Evolutionary conservation across 495 filamentous ascomycete genomes (phyloP).

Genomic region (Astrothelium subdiscretum): DNA sequence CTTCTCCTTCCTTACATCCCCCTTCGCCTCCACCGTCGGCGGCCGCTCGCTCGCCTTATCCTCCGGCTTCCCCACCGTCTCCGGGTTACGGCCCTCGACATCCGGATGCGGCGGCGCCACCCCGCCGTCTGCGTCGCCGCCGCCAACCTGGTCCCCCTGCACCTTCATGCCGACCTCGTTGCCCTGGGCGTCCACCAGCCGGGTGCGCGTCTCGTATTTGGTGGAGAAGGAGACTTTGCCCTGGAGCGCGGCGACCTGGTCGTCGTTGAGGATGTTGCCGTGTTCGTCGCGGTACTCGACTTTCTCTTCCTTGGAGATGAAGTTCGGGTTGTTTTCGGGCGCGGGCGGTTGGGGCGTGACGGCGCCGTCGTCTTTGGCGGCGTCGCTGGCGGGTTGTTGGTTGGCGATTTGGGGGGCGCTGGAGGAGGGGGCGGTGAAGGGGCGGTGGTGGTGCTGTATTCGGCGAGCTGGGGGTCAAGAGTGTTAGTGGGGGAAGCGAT

Average conservation of each 20-base stretch:
- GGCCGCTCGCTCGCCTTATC: slow-evolving; percentile 24
- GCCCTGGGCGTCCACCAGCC: slow-evolving; percentile 64
- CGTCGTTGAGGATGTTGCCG: slow-evolving; percentile 74
- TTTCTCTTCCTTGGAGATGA: slow-evolving; percentile 63
- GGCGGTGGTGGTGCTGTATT: slow-evolving; percentile 10
- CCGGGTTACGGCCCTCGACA: slow-evolving; percentile 10
- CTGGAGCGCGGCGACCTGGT: slow-evolving; percentile 69
- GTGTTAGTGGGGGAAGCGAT: background rate
- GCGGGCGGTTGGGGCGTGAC: slow-evolving; percentile 17
- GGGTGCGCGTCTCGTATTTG: slow-evolving; percentile 80
- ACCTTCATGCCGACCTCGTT: slow-evolving; percentile 49
- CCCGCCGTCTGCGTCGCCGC: background rate
- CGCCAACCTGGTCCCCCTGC: background rate
- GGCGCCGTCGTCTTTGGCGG: slow-evolving; percentile 17
- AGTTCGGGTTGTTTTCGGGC: slow-evolving; percentile 7
- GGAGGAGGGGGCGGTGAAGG: slow-evolving; percentile 3
- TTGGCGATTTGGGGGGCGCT: slow-evolving; percentile 10
- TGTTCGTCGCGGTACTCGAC: slow-evolving; percentile 92
- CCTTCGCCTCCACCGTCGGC: slow-evolving; percentile 31
- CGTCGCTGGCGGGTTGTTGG: slow-evolving; percentile 17
- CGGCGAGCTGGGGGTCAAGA: slow-evolving; percentile 10
- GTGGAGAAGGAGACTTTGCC: slow-evolving; percentile 94
- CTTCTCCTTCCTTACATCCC: slow-evolving; percentile 51
- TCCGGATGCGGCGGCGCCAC: slow-evolving; percentile 7
- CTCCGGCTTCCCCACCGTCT: slow-evolving; percentile 6